A percentile compares a stretch with the other conserved stretches of the same genome.
These are phyloP conservation scores for Udeniomyces megalosporus DNA, from an alignment of 768 basidiomycete species.

Conservation along the genomic window DNA sequence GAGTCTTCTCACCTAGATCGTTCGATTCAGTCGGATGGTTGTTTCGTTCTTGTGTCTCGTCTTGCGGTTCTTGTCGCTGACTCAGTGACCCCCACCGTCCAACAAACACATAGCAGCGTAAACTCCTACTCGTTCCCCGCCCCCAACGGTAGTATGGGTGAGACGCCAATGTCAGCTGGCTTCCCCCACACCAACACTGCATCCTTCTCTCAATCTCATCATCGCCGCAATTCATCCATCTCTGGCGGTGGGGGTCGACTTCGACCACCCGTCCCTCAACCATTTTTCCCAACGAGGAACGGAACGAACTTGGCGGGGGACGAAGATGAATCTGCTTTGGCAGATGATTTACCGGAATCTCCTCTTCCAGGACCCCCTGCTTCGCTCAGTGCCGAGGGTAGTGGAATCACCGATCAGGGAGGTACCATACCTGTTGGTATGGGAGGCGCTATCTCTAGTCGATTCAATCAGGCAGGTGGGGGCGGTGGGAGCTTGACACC, in stretches of 20 bases:
- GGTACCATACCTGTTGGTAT: not conserved
- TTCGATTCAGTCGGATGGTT: not conserved
- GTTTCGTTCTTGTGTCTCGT: no score
- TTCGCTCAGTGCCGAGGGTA: no score
- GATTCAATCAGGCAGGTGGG: not conserved
- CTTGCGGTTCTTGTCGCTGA: no score
- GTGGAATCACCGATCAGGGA: not conserved
- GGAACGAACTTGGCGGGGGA: constrained; percentile 17
- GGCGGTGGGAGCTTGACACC: not conserved
- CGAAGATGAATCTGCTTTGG: constrained; percentile 26
- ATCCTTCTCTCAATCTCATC: constrained; percentile 40
- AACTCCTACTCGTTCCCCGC: no score
- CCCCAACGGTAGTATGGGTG: no score
- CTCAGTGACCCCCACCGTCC: no score
- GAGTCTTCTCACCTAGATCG: not conserved
- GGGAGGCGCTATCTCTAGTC: not conserved
- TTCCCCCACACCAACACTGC: constrained; percentile 28
- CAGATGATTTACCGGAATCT: constrained; percentile 10
- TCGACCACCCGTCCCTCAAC: not conserved
- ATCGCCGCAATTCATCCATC: not conserved
- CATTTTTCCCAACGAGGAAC: constrained; percentile 6
- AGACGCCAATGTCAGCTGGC: not conserved
- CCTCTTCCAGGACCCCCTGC: not conserved
- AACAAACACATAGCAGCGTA: no score
- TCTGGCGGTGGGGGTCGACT: constrained; percentile 36